These are phyloP conservation scores for Echites panduratus DNA, from an alignment of 257 asterid genomes.

Conservation along the genomic window DNA sequence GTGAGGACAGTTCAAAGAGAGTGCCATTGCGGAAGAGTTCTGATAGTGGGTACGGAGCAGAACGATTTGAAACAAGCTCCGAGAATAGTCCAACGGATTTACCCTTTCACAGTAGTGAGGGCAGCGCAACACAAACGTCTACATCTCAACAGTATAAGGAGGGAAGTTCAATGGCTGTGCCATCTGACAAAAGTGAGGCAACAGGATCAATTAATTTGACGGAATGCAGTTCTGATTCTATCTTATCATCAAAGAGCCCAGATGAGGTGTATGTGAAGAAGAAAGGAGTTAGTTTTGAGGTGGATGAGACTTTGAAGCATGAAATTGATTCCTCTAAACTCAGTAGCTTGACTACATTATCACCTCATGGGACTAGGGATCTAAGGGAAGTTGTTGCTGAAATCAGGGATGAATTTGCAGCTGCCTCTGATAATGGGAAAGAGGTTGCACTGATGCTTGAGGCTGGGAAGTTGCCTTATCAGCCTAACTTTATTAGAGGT, in stretches of 20 bases:
- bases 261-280: constrained; percentile 58
- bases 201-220: constrained; percentile 39
- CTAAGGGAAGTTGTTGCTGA: constrained; percentile 84
- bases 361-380: constrained; percentile 75
- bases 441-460: constrained; percentile 94
- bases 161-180: constrained; percentile 17
- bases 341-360: constrained; percentile 52
- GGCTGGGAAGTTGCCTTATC: constrained; percentile 89
- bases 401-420: constrained; percentile 81
- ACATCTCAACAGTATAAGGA: constrained; percentile 14
- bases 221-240: constrained; percentile 50
- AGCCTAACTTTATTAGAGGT: constrained; percentile 76
- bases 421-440: constrained; percentile 73
- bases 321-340: constrained; percentile 65
- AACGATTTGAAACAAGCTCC: constrained; percentile 20
- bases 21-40: constrained; percentile 17
- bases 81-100: constrained; percentile 22
- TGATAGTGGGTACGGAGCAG: constrained; percentile 26
- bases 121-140: constrained; percentile 12
- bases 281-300: constrained; percentile 86
- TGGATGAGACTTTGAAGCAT: constrained; percentile 55
- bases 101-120: constrained; percentile 15
- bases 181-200: constrained; percentile 22
- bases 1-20: constrained; percentile 30
- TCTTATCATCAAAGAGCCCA: constrained; percentile 41